A percentile compares a stretch with the other conserved stretches of the same genome.
These are phyloP conservation scores for Coemansia sp. DNA, from an alignment of 192 early-diverging fungal genomes.

Conservation along the genomic window DNA sequence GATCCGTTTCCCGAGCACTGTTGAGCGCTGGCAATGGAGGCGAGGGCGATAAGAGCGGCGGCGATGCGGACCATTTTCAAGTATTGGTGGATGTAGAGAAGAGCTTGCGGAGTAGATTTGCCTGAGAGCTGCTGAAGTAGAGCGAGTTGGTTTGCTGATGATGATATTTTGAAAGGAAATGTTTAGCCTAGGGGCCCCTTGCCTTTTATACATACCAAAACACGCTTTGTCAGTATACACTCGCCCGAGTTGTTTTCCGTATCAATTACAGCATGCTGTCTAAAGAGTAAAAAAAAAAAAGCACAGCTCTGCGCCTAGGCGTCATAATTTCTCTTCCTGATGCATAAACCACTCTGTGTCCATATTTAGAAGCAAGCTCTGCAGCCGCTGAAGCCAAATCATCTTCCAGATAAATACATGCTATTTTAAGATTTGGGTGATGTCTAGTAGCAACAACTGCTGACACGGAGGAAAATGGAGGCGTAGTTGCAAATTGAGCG, in stretches of 20 bases:
- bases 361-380: conserved; percentile 5
- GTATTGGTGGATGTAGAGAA: not conserved
- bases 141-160: conserved; percentile 4
- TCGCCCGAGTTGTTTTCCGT: not conserved
- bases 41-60: conserved; percentile 23
- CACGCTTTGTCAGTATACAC: not conserved
- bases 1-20: conserved; percentile 51
- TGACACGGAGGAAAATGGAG: not conserved
- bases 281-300: not conserved
- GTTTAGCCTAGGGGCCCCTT: not conserved
- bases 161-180: conserved; percentile 1
- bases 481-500: not conserved
- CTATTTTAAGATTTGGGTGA: conserved; percentile 3
- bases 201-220: not conserved
- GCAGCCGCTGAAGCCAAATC: not conserved
- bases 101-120: not conserved
- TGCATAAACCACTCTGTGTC: not conserved
- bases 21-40: conserved; percentile 30
- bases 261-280: not conserved
- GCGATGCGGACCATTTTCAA: conserved; percentile 44
- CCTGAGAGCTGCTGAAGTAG: not conserved
- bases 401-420: not conserved
- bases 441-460: not conserved
- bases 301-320: not conserved
- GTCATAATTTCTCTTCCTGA: conserved; percentile 3